Percentiles rank a stretch among this genome's conserved stretches.
Evolutionary conservation across 495 filamentous ascomycete genomes (phyloP).

Genomic region (Trichoderma parareesei): DNA sequence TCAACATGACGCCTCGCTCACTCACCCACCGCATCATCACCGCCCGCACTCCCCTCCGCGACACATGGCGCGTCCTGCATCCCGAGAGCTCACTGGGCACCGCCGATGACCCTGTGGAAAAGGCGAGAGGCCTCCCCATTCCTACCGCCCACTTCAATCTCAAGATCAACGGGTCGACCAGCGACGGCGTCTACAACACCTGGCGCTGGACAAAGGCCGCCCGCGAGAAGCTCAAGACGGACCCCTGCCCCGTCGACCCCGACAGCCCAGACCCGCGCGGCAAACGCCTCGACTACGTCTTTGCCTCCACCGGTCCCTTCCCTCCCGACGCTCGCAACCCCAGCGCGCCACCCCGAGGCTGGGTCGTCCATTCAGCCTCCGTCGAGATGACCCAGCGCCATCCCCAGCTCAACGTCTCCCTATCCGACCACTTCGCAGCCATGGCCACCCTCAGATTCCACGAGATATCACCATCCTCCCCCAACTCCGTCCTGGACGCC

Average conservation of each 20-base stretch:
- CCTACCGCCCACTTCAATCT: conserved; percentile 74
- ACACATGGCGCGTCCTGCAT: conserved; percentile 73
- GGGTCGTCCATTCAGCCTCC: conserved; percentile 57
- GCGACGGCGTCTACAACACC: conserved; percentile 78
- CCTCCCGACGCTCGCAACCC: conserved; percentile 1
- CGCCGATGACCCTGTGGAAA: conserved; percentile 56
- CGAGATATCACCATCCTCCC: conserved; percentile 14
- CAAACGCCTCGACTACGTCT: conserved; percentile 94
- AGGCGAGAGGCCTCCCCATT: conserved; percentile 40
- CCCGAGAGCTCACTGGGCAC: conserved; percentile 72
- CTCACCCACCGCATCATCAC: conserved; percentile 81
- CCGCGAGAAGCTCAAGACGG: conserved; percentile 46
- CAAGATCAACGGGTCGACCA: conserved; percentile 73
- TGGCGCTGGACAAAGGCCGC: conserved; percentile 77
- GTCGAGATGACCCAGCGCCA: conserved; percentile 82
- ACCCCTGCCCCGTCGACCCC: conserved; percentile 42
- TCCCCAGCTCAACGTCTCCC: conserved; percentile 68
- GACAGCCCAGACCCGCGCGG: conserved; percentile 60
- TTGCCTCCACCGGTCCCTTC: conserved; percentile 36
- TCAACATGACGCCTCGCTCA: conserved; percentile 87
- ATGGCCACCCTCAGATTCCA: conserved; percentile 54
- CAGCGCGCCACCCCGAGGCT: conserved; percentile 31
- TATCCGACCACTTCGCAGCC: conserved; percentile 91
- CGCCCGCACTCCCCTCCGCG: conserved; percentile 66
- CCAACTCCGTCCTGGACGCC: conserved; percentile 12